Evolutionary conservation across 257 asterid genomes (phyloP).

Genomic region (Mentha longifolia): DNA sequence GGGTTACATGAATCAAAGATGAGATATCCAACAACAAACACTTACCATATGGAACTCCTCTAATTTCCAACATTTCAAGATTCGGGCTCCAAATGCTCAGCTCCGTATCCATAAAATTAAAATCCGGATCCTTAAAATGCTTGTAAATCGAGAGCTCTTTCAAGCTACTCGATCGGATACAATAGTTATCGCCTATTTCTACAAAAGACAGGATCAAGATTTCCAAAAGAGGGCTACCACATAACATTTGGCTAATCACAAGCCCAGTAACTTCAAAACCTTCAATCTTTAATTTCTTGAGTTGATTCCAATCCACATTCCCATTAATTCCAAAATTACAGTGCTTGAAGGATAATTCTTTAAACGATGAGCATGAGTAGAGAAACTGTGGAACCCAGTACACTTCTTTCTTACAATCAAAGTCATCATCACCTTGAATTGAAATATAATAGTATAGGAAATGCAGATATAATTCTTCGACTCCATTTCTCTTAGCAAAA

Average conservation of each 20-base stretch:
- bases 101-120: not conserved
- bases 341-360: not conserved
- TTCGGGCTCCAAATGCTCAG: not conserved
- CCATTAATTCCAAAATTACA: not conserved
- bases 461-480: not conserved
- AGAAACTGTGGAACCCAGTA: not conserved
- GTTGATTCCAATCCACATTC: not conserved
- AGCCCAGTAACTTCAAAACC: not conserved
- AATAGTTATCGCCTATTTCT: not conserved
- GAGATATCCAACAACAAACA: not conserved
- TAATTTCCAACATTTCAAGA: not conserved
- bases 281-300: not conserved
- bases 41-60: not conserved
- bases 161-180: not conserved
- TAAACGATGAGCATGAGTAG: not conserved
- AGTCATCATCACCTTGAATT: no score
- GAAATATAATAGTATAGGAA: no score
- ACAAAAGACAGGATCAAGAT: not conserved
- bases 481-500: not conserved
- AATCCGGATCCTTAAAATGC: not conserved
- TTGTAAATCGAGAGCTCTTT: not conserved
- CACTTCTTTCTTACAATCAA: no score
- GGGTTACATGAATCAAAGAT: not conserved
- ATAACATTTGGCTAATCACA: not conserved
- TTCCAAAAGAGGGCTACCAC: not conserved